Conservation (phyloP, 73 alveolate genomes). For the Urostyla sp. region DNA sequence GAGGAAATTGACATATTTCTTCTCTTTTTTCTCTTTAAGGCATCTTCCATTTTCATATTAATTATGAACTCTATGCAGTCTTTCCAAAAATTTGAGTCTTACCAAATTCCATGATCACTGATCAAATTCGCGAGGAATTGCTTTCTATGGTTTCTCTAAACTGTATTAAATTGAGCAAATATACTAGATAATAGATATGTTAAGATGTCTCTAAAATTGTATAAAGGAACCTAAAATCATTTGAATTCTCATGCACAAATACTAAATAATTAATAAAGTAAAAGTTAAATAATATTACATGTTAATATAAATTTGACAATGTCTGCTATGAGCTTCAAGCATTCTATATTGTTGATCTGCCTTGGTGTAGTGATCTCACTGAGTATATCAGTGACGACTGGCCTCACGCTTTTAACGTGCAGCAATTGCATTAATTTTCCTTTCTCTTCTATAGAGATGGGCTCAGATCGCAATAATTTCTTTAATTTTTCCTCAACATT, state of each 20-base stretch:
- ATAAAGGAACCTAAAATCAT: conserved; percentile 29
- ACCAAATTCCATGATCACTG: conserved; percentile 73
- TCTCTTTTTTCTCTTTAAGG: not conserved
- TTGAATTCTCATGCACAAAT: conserved; percentile 53
- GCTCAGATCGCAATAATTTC: no score
- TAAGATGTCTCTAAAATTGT: conserved; percentile 39
- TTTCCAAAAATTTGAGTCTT: conserved; percentile 59
- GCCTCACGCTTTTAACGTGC: conserved; percentile 4
- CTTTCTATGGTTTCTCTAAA: conserved; percentile 47
- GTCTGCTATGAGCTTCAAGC: conserved; percentile 38
- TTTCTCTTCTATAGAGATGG: conserved; percentile 39
- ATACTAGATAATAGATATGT: conserved; percentile 16
- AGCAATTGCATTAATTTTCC: conserved; percentile 19
- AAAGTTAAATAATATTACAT: conserved; percentile 8
- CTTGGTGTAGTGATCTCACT: conserved; percentile 33
- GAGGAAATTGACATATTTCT: not conserved
- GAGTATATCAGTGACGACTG: conserved; percentile 30
- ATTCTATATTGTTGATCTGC: not conserved
- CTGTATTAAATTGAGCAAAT: not conserved
- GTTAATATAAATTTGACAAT: conserved; percentile 33
- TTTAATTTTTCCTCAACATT: no score
- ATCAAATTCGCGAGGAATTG: conserved; percentile 42
- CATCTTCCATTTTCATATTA: not conserved
- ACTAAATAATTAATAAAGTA: not conserved
- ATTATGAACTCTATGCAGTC: conserved; percentile 45